Evolutionary conservation across 2,329 filamentous ascomycete genomes (phyloP).

Genomic region (Pyricularia sp.): DNA sequence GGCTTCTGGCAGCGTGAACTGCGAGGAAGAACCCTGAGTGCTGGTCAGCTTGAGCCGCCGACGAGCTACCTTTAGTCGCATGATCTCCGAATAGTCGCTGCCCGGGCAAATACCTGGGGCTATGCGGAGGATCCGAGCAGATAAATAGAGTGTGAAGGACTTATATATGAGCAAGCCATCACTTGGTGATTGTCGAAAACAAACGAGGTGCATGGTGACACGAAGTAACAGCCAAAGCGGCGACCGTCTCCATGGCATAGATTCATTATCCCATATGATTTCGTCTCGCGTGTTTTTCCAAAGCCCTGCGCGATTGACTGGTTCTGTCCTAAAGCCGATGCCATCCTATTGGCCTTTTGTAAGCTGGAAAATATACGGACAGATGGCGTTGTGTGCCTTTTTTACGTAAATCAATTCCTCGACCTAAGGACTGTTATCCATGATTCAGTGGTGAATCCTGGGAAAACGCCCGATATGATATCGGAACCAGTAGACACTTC

Average conservation of each 20-base stretch:
- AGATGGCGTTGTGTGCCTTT: too few species aligned
- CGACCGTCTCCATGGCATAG: background rate
- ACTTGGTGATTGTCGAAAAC: background rate
- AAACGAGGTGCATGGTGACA: background rate
- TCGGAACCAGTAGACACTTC: too few species aligned
- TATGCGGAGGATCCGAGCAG: background rate
- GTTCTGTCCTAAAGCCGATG: too few species aligned
- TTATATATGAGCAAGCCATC: background rate
- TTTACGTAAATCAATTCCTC: too few species aligned
- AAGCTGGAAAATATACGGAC: too few species aligned
- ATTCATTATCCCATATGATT: background rate
- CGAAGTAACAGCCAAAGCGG: background rate
- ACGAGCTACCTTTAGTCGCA: background rate
- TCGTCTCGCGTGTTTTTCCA: conserved; percentile 1
- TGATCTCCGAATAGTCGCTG: background rate
- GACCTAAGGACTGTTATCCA: too few species aligned
- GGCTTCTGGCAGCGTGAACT: background rate
- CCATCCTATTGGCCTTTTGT: too few species aligned
- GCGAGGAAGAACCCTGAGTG: background rate
- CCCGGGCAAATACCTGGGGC: background rate
- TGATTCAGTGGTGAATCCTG: too few species aligned
- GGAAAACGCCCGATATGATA: too few species aligned
- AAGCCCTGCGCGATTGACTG: background rate
- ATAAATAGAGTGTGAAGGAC: conserved; percentile 2
- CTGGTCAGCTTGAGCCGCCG: background rate